Percentiles rank a stretch among this genome's conserved stretches.
Evolutionary conservation across 179 eudicot species (phyloP).

Genomic region (Vitellaria paradoxa): DNA sequence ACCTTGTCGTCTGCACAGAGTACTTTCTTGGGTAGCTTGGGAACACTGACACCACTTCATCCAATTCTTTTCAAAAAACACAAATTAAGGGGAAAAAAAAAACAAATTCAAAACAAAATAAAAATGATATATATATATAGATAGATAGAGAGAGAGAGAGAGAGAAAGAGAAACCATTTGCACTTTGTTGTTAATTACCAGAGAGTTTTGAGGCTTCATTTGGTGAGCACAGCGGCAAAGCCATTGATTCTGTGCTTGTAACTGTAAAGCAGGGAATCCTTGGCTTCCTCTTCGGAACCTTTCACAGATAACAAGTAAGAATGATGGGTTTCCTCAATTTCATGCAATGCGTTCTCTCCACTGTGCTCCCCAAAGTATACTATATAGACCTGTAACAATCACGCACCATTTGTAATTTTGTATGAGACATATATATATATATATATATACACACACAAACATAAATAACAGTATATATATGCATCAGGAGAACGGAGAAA

Average conservation of each 20-base stretch:
- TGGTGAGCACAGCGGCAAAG: slow-evolving; percentile 79
- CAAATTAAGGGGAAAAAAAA: not conserved
- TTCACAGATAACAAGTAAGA: slow-evolving; percentile 62
- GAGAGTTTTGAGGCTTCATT: slow-evolving; percentile 68
- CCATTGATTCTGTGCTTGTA: slow-evolving; percentile 82
- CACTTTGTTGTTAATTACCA: slow-evolving; percentile 24
- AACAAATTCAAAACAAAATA: not conserved
- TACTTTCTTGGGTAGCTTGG: slow-evolving; percentile 60
- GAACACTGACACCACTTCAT: slow-evolving; percentile 60
- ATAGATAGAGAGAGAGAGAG: not conserved
- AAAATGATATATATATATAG: too few relatives aligned
- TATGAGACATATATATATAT: not conserved
- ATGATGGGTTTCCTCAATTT: slow-evolving; percentile 59
- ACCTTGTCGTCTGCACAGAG: slow-evolving; percentile 72
- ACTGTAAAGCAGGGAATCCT: slow-evolving; percentile 65
- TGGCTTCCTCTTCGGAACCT: slow-evolving; percentile 68
- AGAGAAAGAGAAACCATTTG: too few relatives aligned
- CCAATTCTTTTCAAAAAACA: slow-evolving; percentile 34
- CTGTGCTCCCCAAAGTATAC: slow-evolving; percentile 30
- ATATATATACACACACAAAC: not conserved
- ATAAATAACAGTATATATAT: not conserved
- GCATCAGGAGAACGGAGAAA: not conserved
- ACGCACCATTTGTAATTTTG: too few relatives aligned
- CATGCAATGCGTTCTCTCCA: slow-evolving; percentile 23
- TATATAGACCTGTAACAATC: slow-evolving; percentile 16